Percentiles rank a stretch among this genome's conserved stretches.
These are phyloP conservation scores for Colletotrichum cordylinicola DNA, from an alignment of 2,329 filamentous ascomycete genomes.

Conservation along the genomic window DNA sequence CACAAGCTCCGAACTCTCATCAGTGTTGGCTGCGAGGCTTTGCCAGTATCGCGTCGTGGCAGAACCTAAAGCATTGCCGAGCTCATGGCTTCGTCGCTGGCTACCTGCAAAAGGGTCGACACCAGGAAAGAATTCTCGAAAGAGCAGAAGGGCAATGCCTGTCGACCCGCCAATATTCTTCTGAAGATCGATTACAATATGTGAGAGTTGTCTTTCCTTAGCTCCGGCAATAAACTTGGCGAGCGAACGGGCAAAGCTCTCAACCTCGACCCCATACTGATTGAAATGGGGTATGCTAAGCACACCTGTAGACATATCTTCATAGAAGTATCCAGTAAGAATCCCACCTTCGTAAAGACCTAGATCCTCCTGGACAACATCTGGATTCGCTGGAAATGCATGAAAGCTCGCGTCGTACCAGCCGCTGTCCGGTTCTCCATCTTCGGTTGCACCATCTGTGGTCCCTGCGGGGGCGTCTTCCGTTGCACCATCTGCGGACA, in stretches of 20 bases:
- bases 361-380: not conserved
- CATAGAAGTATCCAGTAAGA: conserved; percentile 5
- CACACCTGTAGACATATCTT: conserved; percentile 2
- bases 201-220: not conserved
- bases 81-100: not conserved
- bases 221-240: not conserved
- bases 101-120: not conserved
- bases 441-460: too few species aligned
- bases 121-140: not conserved
- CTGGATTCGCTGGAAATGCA: not conserved
- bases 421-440: not conserved
- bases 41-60: not conserved
- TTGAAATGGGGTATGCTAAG: conserved; percentile 4
- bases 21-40: not conserved
- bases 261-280: not conserved
- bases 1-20: not conserved
- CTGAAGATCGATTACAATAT: not conserved
- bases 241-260: not conserved
- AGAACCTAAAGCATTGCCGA: not conserved
- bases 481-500: too few species aligned
- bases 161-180: not conserved
- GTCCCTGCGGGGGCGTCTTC: not conserved
- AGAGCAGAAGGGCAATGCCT: not conserved
- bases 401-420: not conserved
- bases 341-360: not conserved